Evolutionary conservation across 23 red algal genomes (phyloP), one percentile per base, ranked within the genome.

Genomic region (Gracilaria domingensis): DNA sequence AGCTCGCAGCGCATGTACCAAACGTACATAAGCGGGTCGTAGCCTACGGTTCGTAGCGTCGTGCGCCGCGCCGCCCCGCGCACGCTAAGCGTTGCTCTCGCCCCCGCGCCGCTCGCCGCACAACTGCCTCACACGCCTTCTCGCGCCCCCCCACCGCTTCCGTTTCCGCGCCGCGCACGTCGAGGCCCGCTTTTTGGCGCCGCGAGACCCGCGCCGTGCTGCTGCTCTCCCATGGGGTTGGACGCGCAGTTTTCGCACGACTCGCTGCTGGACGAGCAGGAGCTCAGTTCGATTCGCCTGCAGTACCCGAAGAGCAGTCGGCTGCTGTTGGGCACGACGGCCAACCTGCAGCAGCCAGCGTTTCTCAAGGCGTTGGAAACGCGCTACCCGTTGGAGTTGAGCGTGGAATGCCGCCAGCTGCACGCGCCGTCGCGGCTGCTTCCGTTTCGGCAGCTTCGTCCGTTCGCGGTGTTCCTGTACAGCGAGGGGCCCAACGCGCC

Each of bases 281-380:
- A 77, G 39, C 21, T 77, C 7, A 77, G 40, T 12, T 53, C 40
- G 6, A 88, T 88, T 33, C 84, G 84, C 28, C 67, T 88, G 18
- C 66, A 91, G 57, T 91, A 91, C n/a, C 87, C 87, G 23, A 91
- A 81, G 87, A 69, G 58, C 55, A 80, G 58, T 13, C 84, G 84
- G 12, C 61, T 91, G n/a, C 73, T 91, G n/a, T 61, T 91, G 25
- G 87, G 87, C 53, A 91, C 87, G 3, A 91, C 76, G 3, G 76
- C 87, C 16, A 91, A 91, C 57, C 37, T 91, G 23, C 87, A 91
- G 32, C 73, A 91, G 56, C 75, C 73, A 1, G 87, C 66, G 18
- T 81, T 91, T 53, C 76, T 81, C 57, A 91, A 91, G 76, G 87
- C 87, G 44, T 72, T 91, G 44, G 87, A 91, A 48, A 91, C 87